Evolutionary conservation across 2,329 filamentous ascomycete genomes (phyloP), one percentile per base, ranked within the genome.

Genomic region (Diplocarpon mali): DNA sequence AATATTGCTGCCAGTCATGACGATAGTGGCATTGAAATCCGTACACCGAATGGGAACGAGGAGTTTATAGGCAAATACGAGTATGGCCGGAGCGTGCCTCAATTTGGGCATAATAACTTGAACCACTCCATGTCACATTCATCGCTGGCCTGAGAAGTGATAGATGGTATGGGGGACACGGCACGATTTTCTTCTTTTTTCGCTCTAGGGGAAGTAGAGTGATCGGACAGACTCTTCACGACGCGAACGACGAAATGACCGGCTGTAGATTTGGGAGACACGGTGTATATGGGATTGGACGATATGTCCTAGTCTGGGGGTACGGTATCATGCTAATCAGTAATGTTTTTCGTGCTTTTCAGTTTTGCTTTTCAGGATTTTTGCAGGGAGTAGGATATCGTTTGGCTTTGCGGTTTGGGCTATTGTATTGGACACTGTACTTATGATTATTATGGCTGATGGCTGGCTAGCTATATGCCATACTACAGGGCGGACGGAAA

Each of bases 21-120:
- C 53, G 83, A 87, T 53, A 87, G 83, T 56, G 83, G 81, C 1
- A 87, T 87, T 48, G 80, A 80, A 27, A 80, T 87, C 55, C 67
- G 76, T 40, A 80, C 77, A 4, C 77, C 78, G 1, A 78, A 82
- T 42, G 78, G 81, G 1, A 78, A 82, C 42, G 78, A 81, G 44
- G 78, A 82, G 20, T 78, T 77, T 38, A 70, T 76, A 60, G 73
- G 75, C 42, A 80, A 80, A 57, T 80, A 72, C 57, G 66, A 68
- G 9, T 72, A 70, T 47, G 42, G 31, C 14, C 56, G 52, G 35
- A 49, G 48, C 36, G 50, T 53, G 31, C 27, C 49, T 13, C 54
- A 58, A 17, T 51, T 54, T 35, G 51, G 44, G 38, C 34, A 52
- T 17, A 50, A 47, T 43, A 43, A 44, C 16, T 30, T 57, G 27